phyloP scores from a whole-genome alignment of 2,329 filamentous ascomycete genomes.

The Drechslerella coelobrocha region DNA sequence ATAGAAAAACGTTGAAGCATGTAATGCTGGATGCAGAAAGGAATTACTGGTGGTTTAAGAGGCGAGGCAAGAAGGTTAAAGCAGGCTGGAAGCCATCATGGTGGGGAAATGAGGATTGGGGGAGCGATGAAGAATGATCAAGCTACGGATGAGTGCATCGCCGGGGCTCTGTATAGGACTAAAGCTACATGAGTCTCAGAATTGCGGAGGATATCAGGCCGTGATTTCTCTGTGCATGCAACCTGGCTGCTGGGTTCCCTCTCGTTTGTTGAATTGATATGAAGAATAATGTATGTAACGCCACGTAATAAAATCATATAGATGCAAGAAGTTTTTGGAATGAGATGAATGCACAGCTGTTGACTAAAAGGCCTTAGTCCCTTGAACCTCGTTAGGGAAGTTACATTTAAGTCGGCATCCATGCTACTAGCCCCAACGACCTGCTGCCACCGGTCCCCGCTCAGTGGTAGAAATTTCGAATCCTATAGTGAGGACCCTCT shows the following conservation, averaged over 20 bases:
- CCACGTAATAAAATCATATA: no score
- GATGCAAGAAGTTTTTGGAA: no score
- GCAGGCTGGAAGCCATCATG: conserved; percentile 30
- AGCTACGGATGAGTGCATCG: not conserved
- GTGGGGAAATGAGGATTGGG: conserved; percentile 31
- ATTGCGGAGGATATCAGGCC: no score
- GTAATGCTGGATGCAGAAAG: conserved; percentile 24
- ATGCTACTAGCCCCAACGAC: conserved; percentile 69
- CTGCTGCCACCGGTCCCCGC: conserved; percentile 77
- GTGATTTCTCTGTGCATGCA: no score
- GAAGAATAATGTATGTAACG: no score
- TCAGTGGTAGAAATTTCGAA: conserved; percentile 86
- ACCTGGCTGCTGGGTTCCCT: no score
- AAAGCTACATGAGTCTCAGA: no score
- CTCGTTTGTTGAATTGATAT: no score
- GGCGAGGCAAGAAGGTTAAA: conserved; percentile 15
- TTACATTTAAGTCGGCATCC: conserved; percentile 60
- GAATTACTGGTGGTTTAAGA: conserved; percentile 43
- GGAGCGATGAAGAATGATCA: not conserved
- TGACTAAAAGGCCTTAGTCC: no score
- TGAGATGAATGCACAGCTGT: no score
- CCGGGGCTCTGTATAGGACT: not conserved
- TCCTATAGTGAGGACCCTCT: conserved; percentile 77
- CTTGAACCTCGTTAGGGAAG: conserved; percentile 55
- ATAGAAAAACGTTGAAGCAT: conserved; percentile 21